These are phyloP conservation scores for Limonium bicolor DNA, from an alignment of 148 eudicot species.

Conservation along the genomic window DNA sequence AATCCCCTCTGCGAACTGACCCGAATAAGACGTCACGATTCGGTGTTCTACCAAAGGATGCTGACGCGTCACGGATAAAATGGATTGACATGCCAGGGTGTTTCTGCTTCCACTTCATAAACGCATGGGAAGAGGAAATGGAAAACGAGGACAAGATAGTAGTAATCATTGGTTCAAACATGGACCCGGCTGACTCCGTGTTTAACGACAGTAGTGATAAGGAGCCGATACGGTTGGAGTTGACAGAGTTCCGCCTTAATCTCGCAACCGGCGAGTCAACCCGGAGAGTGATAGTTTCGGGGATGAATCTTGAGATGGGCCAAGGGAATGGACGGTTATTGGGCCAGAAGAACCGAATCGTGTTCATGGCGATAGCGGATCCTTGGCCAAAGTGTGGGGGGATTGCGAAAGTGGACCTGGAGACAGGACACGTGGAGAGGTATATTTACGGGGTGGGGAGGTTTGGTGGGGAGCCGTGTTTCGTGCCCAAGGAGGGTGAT, in stretches of 20 bases:
- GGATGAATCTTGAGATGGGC: constrained; percentile 37
- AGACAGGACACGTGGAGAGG: constrained; percentile 20
- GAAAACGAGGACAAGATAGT: constrained; percentile 13
- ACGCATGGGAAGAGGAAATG: constrained; percentile 43
- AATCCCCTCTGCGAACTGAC: constrained; percentile 31
- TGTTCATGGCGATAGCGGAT: constrained; percentile 39
- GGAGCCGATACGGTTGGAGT: constrained; percentile 7
- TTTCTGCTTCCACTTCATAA: constrained; percentile 46
- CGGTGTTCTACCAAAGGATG: constrained; percentile 24
- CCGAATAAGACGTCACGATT: constrained; percentile 27
- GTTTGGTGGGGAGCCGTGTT: constrained; percentile 50
- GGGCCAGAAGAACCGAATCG: constrained; percentile 25
- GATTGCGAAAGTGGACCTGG: constrained; percentile 40
- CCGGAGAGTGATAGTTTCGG: constrained; percentile 19
- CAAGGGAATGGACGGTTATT: constrained; percentile 20
- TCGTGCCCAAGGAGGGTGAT: constrained; percentile 7
- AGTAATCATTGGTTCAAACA: constrained; percentile 39
- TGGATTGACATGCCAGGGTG: constrained; percentile 39
- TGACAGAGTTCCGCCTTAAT: constrained; percentile 31
- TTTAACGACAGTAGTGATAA: constrained; percentile 16
- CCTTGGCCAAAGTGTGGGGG: constrained; percentile 56
- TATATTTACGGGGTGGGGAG: constrained; percentile 23
- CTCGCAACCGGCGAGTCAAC: constrained; percentile 23
- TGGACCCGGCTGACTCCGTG: constrained; percentile 39
- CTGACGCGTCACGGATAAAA: constrained; percentile 8